A percentile compares a stretch with the other conserved stretches of the same genome.
phyloP scores from a whole-genome alignment of 169 alveolate species.

The Plasmodium gonderi region DNA sequence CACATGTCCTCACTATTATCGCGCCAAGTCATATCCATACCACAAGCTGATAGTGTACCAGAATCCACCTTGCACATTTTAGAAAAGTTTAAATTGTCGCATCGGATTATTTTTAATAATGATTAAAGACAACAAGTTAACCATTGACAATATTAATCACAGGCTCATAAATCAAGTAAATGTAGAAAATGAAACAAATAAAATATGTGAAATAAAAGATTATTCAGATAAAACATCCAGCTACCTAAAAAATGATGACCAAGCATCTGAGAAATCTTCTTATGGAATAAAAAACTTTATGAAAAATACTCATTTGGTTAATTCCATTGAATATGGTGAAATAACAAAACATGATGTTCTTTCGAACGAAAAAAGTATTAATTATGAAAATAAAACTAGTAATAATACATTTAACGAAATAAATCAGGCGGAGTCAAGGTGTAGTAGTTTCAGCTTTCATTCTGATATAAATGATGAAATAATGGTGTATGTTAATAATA shows the following conservation, averaged over 20 bases:
- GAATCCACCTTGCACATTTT: neutral
- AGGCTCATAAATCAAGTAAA: constrained; percentile 8
- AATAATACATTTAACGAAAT: neutral
- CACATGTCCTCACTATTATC: too few species aligned
- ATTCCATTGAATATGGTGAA: neutral
- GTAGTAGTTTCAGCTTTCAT: neutral
- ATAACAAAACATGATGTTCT: neutral
- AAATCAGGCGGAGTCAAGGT: neutral
- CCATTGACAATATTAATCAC: constrained; percentile 56
- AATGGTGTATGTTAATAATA: neutral
- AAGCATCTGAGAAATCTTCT: constrained; percentile 1
- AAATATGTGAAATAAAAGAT: constrained; percentile 37
- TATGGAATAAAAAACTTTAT: constrained; percentile 19
- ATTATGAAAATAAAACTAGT: constrained; percentile 3
- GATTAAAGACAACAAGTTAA: constrained; percentile 49
- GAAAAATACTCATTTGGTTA: neutral
- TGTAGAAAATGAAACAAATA: constrained; percentile 1
- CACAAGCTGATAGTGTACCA: neutral
- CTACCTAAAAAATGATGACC: neutral
- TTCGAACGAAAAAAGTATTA: neutral
- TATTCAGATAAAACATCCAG: neutral
- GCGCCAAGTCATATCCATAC: too few species aligned
- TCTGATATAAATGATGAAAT: constrained; percentile 10
- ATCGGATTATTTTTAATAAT: constrained; percentile 20
- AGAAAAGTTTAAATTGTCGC: neutral